These are phyloP conservation scores for Wickerhamia fluorescens DNA, from an alignment of 805 yeast genomes.

Conservation along the genomic window DNA sequence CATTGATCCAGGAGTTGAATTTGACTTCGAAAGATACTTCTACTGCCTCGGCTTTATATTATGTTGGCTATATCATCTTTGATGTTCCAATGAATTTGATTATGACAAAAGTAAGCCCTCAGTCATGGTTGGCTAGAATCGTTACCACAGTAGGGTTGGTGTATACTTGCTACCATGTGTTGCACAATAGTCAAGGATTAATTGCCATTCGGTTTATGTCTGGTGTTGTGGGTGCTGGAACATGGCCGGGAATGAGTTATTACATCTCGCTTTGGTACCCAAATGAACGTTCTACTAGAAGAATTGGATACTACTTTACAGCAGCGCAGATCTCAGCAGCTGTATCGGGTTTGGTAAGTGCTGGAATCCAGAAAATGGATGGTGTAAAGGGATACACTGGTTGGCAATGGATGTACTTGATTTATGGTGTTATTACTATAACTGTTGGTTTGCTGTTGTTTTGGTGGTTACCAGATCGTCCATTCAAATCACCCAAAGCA, in stretches of 20 bases:
- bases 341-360: slow-evolving; percentile 81
- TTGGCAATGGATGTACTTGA: slow-evolving; percentile 80
- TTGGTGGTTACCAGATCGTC: slow-evolving; percentile 88
- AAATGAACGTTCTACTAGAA: slow-evolving; percentile 60
- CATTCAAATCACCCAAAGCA: slow-evolving; percentile 21
- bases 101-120: slow-evolving; percentile 82
- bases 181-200: slow-evolving; percentile 50
- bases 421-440: slow-evolving; percentile 67
- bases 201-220: slow-evolving; percentile 66
- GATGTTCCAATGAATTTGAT: slow-evolving; percentile 84
- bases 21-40: slow-evolving; percentile 54
- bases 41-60: slow-evolving; percentile 73
- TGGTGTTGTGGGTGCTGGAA: slow-evolving; percentile 77
- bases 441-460: slow-evolving; percentile 54
- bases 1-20: slow-evolving; percentile 45
- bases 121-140: slow-evolving; percentile 76
- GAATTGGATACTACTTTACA: slow-evolving; percentile 85
- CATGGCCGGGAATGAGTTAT: slow-evolving; percentile 88
- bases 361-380: slow-evolving; percentile 84
- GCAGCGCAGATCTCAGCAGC: slow-evolving; percentile 90
- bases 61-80: slow-evolving; percentile 75
- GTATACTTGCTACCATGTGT: slow-evolving; percentile 64
- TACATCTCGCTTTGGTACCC: slow-evolving; percentile 85
- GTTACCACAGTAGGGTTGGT: slow-evolving; percentile 72
- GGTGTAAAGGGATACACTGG: slow-evolving; percentile 64